These are phyloP conservation scores for Phytopythium sindhum DNA, from an alignment of 352 stramenopile genomes.

Conservation along the genomic window DNA sequence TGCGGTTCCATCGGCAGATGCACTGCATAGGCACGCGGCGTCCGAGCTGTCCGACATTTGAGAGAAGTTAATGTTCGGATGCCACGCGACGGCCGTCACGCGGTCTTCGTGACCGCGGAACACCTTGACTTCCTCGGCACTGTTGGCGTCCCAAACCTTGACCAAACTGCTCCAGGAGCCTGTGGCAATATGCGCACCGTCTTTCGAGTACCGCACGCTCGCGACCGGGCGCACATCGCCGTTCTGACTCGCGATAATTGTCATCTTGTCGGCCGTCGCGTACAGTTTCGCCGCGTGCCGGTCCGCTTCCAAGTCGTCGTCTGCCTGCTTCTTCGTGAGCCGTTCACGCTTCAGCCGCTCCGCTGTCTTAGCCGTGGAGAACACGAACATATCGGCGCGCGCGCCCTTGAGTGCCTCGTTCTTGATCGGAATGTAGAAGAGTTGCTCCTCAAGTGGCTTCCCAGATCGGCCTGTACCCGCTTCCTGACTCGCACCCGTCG, in stretches of 20 bases:
- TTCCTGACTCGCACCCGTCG: background rate
- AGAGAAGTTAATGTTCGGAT: slow-evolving; percentile 49
- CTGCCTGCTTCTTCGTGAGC: slow-evolving; percentile 24
- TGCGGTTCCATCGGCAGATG: slow-evolving; percentile 74
- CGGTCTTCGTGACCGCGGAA: slow-evolving; percentile 87
- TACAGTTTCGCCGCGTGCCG: slow-evolving; percentile 80
- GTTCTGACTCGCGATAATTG: slow-evolving; percentile 93
- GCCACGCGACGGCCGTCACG: slow-evolving; percentile 85
- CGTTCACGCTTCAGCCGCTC: slow-evolving; percentile 59
- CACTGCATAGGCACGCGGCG: slow-evolving; percentile 68
- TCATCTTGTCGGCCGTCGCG: slow-evolving; percentile 64
- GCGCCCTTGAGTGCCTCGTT: slow-evolving; percentile 82
- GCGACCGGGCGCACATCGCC: slow-evolving; percentile 90
- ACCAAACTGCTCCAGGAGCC: slow-evolving; percentile 93
- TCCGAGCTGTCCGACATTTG: slow-evolving; percentile 61
- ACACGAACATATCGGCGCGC: slow-evolving; percentile 74
- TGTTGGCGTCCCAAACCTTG: slow-evolving; percentile 91
- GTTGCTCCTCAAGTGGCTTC: slow-evolving; percentile 53
- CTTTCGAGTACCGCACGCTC: slow-evolving; percentile 55
- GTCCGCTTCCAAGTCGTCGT: slow-evolving; percentile 42
- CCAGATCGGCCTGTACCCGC: background rate
- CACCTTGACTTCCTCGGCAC: slow-evolving; percentile 58
- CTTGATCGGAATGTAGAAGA: slow-evolving; percentile 84
- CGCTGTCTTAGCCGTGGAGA: slow-evolving; percentile 61
- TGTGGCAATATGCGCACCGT: slow-evolving; percentile 75